A percentile compares a stretch with the other conserved stretches of the same genome.
Evolutionary conservation across 2,329 filamentous ascomycete genomes (phyloP).

Genomic region (Penicillium sp.): DNA sequence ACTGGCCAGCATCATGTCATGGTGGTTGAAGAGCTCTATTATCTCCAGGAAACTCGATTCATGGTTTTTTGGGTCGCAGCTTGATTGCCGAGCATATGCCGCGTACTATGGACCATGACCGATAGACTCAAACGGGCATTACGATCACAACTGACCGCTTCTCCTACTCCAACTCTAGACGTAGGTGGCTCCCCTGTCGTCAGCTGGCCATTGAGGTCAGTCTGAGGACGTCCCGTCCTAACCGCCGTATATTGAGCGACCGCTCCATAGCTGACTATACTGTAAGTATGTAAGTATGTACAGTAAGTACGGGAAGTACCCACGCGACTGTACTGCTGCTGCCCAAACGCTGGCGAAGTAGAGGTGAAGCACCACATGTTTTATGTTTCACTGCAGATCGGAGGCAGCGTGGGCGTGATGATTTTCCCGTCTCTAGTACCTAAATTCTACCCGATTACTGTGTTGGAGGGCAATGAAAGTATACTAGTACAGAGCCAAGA

Average conservation of each 20-base stretch:
- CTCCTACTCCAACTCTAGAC: slow-evolving; percentile 6
- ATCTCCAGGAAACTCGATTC: background rate
- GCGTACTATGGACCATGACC: background rate
- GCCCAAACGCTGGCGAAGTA: slow-evolving; percentile 3
- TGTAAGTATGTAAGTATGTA: background rate
- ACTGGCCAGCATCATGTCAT: background rate
- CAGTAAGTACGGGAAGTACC: background rate
- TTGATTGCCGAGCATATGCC: background rate
- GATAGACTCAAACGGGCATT: slow-evolving; percentile 1
- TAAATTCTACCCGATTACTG: background rate
- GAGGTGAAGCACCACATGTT: background rate
- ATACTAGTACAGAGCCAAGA: background rate
- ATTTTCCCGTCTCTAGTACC: background rate
- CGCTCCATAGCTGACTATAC: background rate
- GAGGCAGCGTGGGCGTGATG: slow-evolving; percentile 1
- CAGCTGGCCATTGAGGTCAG: slow-evolving; percentile 2
- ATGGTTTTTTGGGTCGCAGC: background rate
- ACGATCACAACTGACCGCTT: slow-evolving; percentile 21
- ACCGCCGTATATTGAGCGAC: background rate
- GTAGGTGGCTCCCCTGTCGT: background rate
- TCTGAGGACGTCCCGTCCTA: background rate
- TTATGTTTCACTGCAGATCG: slow-evolving; percentile 18
- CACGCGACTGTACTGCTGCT: slow-evolving; percentile 1
- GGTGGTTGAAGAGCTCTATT: background rate
- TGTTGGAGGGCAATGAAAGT: slow-evolving; percentile 1